Evolutionary conservation across 129 eudicot species (phyloP).

Genomic region (Logfia minima): DNA sequence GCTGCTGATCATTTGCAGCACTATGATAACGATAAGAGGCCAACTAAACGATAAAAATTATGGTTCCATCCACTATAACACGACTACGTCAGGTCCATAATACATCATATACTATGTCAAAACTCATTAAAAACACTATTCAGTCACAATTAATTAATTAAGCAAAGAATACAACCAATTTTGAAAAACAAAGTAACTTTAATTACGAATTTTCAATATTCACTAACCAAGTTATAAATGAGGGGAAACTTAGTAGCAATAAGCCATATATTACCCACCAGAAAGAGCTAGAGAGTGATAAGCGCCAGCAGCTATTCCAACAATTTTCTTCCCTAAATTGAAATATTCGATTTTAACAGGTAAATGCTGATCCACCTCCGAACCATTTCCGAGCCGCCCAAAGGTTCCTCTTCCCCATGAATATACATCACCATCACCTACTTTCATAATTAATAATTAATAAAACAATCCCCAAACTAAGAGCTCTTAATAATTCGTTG

Average conservation of each 20-base stretch:
- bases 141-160: too few relatives aligned
- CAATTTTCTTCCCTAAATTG: conserved; percentile 41
- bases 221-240: too few relatives aligned
- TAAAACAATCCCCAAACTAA: background rate
- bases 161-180: too few relatives aligned
- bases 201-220: too few relatives aligned
- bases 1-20: background rate
- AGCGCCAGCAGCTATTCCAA: conserved; percentile 85
- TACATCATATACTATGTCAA: background rate
- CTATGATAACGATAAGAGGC: background rate
- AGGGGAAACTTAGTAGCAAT: background rate
- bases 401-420: conserved; percentile 97
- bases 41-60: background rate
- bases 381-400: conserved; percentile 84
- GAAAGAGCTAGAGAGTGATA: conserved; percentile 88
- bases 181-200: too few relatives aligned
- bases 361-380: conserved; percentile 48
- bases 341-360: conserved; percentile 42
- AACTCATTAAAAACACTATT: background rate
- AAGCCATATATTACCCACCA: conserved; percentile 57
- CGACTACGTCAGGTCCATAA: too few relatives aligned
- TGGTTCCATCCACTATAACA: background rate
- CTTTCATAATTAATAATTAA: background rate
- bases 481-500: background rate
- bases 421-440: conserved; percentile 80